Percentiles rank a stretch among this genome's conserved stretches.
phyloP scores from a whole-genome alignment of 2,329 filamentous ascomycete species.

The Neofusicoccum parvum region DNA sequence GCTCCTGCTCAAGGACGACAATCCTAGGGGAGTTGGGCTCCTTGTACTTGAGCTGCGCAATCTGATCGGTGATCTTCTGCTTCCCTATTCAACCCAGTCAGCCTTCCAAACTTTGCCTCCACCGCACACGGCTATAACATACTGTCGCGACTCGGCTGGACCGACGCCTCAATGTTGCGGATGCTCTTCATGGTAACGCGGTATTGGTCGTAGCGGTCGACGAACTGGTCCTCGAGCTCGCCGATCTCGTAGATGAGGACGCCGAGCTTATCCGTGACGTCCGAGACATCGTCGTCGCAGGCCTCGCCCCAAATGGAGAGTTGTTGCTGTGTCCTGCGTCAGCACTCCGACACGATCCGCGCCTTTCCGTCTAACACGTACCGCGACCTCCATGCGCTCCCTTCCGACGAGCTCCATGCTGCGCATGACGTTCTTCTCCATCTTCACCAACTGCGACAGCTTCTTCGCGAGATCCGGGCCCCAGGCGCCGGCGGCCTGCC shows the following conservation, averaged over 20 bases:
- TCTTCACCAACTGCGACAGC: conserved; percentile 96
- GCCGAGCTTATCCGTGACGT: conserved; percentile 98
- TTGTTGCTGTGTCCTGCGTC: conserved; percentile 72
- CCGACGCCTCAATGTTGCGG: conserved; percentile 96
- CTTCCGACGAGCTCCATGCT: conserved; percentile 93
- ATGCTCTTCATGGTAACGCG: conserved; percentile 99
- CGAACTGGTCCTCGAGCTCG: conserved; percentile 96
- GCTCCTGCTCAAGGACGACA: conserved; percentile 95
- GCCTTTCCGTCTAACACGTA: conserved; percentile 54
- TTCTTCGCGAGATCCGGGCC: conserved; percentile 93
- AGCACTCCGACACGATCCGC: too few relatives aligned
- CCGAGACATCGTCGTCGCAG: conserved; percentile 95
- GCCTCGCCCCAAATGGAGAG: conserved; percentile 95
- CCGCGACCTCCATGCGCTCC: conserved; percentile 97
- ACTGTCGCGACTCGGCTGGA: conserved; percentile 97
- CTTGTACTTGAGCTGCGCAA: conserved; percentile 99
- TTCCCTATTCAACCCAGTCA: conserved; percentile 64
- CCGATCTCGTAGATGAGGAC: conserved; percentile 98
- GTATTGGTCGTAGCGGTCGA: conserved; percentile 99
- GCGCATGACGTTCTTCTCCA: conserved; percentile 99
- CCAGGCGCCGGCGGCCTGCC: conserved; percentile 75
- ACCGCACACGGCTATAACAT: conserved; percentile 43
- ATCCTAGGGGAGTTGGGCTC: conserved; percentile 98
- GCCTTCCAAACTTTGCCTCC: not conserved
- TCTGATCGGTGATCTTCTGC: conserved; percentile 98